Conservation (phyloP, 495 filamentous ascomycete species). For the Podospora comata region DNA sequence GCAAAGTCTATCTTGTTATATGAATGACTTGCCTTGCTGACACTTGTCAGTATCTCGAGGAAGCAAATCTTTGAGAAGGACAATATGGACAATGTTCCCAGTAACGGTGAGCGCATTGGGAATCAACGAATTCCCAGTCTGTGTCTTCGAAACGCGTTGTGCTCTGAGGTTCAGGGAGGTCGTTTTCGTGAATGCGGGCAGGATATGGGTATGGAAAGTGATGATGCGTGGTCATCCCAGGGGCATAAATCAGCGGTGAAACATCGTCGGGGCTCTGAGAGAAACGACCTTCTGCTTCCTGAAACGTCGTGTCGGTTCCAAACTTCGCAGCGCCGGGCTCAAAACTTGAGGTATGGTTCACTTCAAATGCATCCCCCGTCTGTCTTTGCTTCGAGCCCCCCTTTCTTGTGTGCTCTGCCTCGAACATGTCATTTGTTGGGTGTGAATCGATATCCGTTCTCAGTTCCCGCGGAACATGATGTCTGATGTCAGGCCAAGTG, state of each 20-base stretch:
- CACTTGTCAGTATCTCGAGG: not conserved
- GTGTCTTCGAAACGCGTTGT: not conserved
- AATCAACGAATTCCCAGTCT: not conserved
- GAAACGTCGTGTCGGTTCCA: not conserved
- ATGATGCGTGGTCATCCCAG: not conserved
- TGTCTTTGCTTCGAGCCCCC: too few relatives aligned
- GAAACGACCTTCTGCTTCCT: not conserved
- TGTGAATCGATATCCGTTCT: not conserved
- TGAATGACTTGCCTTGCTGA: not conserved
- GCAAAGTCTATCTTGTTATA: not conserved
- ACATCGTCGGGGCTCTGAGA: too few relatives aligned
- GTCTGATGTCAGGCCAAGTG: not conserved
- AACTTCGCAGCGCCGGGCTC: too few relatives aligned
- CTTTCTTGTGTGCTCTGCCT: too few relatives aligned
- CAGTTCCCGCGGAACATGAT: not conserved
- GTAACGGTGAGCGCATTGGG: not conserved
- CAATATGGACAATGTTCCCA: not conserved
- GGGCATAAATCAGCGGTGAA: not conserved
- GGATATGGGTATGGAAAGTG: not conserved
- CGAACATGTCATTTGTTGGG: not conserved
- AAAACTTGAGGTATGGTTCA: too few relatives aligned
- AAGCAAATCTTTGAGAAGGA: too few relatives aligned
- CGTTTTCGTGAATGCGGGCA: not conserved
- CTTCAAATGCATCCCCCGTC: too few relatives aligned
- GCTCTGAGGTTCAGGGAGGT: not conserved